Evolutionary conservation across 2,329 filamentous ascomycete genomes (phyloP), one percentile per base, ranked within the genome.

Genomic region (Pseudogymnoascus destructans): DNA sequence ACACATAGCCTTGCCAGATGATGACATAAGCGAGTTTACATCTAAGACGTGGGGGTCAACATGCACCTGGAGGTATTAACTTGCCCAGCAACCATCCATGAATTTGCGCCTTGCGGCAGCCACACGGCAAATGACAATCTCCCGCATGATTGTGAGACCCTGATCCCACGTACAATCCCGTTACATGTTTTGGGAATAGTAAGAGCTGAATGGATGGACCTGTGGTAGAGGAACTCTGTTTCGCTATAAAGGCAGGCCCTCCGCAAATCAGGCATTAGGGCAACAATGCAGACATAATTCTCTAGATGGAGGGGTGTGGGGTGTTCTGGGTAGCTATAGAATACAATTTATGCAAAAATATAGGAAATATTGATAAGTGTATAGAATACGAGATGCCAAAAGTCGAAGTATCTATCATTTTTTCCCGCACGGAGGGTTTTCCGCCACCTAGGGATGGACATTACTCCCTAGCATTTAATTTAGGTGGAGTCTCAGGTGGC

Each of bases 201-300:
- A n/a, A n/a, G n/a, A n/a, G n/a, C n/a, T n/a, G n/a, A n/a, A n/a
- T n/a, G n/a, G n/a, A 57, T 58, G 36, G 57, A 58, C 49, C 59
- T 62, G 33, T 57, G 23, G 58, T 17, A 17, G 38, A 60, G 59
- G 30, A 46, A 60, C 15, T 49, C 42, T 46, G 27, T 35, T 58
- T 57, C 19, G 59, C 59, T 23, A 61, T 56, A 27, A 60, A 61
- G 19, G 55, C 27, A 61, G 60, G 57, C 60, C 56, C 55, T 61
- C 35, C 59, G n/a, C n/a, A n/a, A 62, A 62, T 62, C 32, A 64
- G 42, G 62, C 59, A 36, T 23, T 17, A 62, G 19, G 55, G 55
- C 57, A 57, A 61, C 32, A 30, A 60, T 27, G 36, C 13, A 21
- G 59, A 58, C 17, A 23, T 59, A 49, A 59, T 55, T 59, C 56